These are phyloP conservation scores for Saccharata proteae DNA, from an alignment of 2,329 filamentous ascomycete genomes.

Conservation along the genomic window DNA sequence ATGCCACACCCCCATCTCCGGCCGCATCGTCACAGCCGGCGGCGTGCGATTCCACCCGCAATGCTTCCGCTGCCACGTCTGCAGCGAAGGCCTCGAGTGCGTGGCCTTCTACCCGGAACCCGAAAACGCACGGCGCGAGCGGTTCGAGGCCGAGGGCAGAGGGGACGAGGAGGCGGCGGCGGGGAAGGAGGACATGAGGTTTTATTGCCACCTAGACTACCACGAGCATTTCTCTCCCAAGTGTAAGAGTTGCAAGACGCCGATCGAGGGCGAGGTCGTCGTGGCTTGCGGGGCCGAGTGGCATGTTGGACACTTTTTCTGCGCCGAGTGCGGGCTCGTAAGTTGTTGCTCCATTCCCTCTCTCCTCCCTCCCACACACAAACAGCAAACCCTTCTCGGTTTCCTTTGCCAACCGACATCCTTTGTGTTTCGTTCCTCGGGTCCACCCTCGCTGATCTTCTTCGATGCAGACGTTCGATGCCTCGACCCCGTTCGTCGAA, in stretches of 20 bases:
- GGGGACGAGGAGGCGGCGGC: conserved; percentile 43
- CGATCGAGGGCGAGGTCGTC: conserved; percentile 89
- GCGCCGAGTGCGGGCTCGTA: conserved; percentile 86
- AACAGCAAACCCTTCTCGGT: too few relatives aligned
- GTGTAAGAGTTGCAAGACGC: conserved; percentile 92
- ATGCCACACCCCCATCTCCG: conserved; percentile 74
- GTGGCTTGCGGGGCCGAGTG: conserved; percentile 90
- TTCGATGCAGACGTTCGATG: conserved; percentile 41
- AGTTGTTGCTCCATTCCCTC: conserved; percentile 13
- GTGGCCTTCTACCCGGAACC: conserved; percentile 96
- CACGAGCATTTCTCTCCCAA: conserved; percentile 87
- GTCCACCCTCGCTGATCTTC: conserved; percentile 8
- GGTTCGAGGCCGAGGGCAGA: conserved; percentile 51
- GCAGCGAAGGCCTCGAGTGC: conserved; percentile 78
- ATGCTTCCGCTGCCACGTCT: conserved; percentile 84
- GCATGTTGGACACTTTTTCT: conserved; percentile 98
- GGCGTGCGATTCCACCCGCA: conserved; percentile 82
- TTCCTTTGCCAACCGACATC: neutral
- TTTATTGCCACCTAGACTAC: conserved; percentile 98
- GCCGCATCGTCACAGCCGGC: conserved; percentile 75
- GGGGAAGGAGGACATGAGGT: conserved; percentile 59
- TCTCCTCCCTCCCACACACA: too few relatives aligned
- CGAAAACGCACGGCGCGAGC: conserved; percentile 53
- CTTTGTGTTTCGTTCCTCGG: neutral
- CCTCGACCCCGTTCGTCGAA: conserved; percentile 72